Evolutionary conservation across 805 yeast genomes (phyloP).

Genomic region (Yarrowia deformans): DNA sequence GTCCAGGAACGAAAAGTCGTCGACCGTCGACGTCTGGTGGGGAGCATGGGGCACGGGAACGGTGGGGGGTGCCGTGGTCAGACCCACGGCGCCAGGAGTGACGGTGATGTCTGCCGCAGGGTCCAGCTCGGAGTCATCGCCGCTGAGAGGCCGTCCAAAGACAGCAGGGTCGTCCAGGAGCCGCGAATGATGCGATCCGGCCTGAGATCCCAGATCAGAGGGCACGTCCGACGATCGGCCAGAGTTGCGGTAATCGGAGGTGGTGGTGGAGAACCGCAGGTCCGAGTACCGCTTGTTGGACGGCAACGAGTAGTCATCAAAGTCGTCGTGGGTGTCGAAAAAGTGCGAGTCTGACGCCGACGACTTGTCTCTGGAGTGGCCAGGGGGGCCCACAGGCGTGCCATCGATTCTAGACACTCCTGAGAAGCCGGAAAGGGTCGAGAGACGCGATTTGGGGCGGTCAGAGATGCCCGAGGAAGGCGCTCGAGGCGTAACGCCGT

Average conservation of each 20-base stretch:
- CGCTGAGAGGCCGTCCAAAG: constrained; percentile 16
- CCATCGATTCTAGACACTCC: constrained; percentile 22
- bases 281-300: constrained; percentile 28
- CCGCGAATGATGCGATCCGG: constrained; percentile 16
- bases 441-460: constrained; percentile 11
- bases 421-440: constrained; percentile 3
- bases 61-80: not conserved
- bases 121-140: constrained; percentile 1
- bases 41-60: constrained; percentile 24
- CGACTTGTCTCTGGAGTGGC: constrained; percentile 1
- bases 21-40: not conserved
- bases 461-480: not conserved
- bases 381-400: constrained; percentile 14
- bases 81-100: not conserved
- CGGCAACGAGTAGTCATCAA: constrained; percentile 18
- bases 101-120: constrained; percentile 1
- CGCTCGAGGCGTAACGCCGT: not conserved
- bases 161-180: constrained; percentile 27
- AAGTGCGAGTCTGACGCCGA: not conserved
- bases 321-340: constrained; percentile 16
- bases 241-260: constrained; percentile 1
- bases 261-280: constrained; percentile 2
- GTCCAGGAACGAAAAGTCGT: constrained; percentile 17
- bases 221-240: constrained; percentile 9
- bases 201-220: constrained; percentile 15